phyloP scores from a whole-genome alignment of 2,329 filamentous ascomycete genomes.

The Calonectria pseudoturangicola region DNA sequence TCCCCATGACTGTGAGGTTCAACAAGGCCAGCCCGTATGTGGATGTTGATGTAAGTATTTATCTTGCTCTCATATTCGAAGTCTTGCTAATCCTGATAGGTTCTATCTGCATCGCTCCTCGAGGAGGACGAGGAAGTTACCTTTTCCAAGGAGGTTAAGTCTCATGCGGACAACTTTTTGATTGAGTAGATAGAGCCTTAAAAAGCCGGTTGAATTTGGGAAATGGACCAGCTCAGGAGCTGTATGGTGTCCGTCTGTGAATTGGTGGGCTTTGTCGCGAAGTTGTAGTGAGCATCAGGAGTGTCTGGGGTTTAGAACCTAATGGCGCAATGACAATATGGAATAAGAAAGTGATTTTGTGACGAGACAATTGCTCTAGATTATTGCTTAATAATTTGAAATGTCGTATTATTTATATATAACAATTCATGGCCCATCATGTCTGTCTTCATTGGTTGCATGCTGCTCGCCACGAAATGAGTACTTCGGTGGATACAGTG shows the following conservation, averaged over 20 bases:
- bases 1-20: constrained; percentile 96
- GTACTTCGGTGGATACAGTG: constrained; percentile 18
- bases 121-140: constrained; percentile 86
- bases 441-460: background rate
- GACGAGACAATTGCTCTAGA: constrained; percentile 9
- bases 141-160: constrained; percentile 89
- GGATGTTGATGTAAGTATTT: constrained; percentile 89
- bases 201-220: constrained; percentile 47
- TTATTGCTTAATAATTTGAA: background rate
- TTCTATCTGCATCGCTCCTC: constrained; percentile 80
- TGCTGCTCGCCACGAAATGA: too few relatives aligned
- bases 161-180: constrained; percentile 83
- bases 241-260: constrained; percentile 45
- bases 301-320: constrained; percentile 55
- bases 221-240: constrained; percentile 34
- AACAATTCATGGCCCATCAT: background rate
- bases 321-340: constrained; percentile 56
- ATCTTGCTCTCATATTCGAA: too few relatives aligned
- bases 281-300: constrained; percentile 49
- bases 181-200: constrained; percentile 76
- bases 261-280: constrained; percentile 51
- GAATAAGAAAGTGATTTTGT: constrained; percentile 48
- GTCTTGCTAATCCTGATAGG: constrained; percentile 61
- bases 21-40: constrained; percentile 90
- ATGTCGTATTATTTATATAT: background rate